phyloP scores from a whole-genome alignment of 2,329 filamentous ascomycete genomes.

The Diaporthe sp. region DNA sequence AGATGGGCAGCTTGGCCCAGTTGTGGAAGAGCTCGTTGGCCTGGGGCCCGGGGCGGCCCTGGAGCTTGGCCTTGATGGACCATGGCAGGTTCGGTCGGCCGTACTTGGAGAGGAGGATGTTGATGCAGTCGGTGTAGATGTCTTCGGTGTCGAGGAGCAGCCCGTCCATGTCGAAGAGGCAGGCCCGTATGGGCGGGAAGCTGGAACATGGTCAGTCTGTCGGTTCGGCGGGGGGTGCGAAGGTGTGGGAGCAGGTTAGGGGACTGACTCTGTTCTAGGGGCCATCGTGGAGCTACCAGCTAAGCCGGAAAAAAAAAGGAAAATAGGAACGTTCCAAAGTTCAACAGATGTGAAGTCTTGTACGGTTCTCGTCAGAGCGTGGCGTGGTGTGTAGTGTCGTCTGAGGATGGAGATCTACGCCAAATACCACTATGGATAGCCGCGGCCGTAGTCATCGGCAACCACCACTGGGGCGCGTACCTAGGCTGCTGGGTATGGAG shows the following conservation, averaged over 20 bases:
- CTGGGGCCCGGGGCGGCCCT: constrained; percentile 67
- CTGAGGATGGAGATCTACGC: neutral
- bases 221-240: neutral
- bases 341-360: neutral
- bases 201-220: constrained; percentile 54
- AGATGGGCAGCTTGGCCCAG: constrained; percentile 89
- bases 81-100: constrained; percentile 83
- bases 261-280: constrained; percentile 59
- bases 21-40: constrained; percentile 72
- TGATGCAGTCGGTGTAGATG: constrained; percentile 85
- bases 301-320: too few species aligned
- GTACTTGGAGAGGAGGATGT: constrained; percentile 83
- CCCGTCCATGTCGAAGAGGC: constrained; percentile 99
- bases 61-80: constrained; percentile 91
- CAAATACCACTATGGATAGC: neutral
- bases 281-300: constrained; percentile 51
- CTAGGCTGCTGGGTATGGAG: too few species aligned
- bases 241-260: neutral
- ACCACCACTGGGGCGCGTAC: neutral
- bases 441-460: neutral
- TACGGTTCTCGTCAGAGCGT: neutral
- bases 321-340: neutral
- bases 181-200: constrained; percentile 86
- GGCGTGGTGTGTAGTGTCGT: neutral
- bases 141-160: constrained; percentile 96